Conservation (phyloP, 2,329 filamentous ascomycete species). For the Chaetothyriales sp. region DNA sequence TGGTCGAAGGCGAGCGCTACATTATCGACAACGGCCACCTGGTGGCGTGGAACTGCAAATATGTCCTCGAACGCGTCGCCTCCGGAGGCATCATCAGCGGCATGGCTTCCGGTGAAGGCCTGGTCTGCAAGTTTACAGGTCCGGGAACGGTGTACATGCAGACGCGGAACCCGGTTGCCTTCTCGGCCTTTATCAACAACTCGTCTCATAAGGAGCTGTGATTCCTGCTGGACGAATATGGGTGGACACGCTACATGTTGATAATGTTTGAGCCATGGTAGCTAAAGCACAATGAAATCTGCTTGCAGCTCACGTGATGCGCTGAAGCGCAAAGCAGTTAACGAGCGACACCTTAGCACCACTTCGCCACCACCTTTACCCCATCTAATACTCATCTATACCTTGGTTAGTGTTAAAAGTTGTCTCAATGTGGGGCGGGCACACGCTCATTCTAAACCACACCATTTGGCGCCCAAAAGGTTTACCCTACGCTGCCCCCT, state of each 20-base stretch:
- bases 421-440: no score
- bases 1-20: slow-evolving; percentile 62
- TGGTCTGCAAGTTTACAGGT: slow-evolving; percentile 86
- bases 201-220: not conserved
- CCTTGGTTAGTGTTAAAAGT: no score
- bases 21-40: slow-evolving; percentile 87
- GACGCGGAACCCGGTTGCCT: slow-evolving; percentile 66
- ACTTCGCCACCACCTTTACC: no score
- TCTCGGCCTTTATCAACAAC: slow-evolving; percentile 20
- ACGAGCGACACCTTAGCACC: no score
- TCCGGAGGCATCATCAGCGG: slow-evolving; percentile 90
- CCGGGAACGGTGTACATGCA: slow-evolving; percentile 88
- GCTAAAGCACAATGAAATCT: not conserved
- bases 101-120: slow-evolving; percentile 65
- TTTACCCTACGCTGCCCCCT: no score
- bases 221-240: no score
- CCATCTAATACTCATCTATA: no score
- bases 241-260: not conserved
- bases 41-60: slow-evolving; percentile 94
- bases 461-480: no score
- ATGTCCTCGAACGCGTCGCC: slow-evolving; percentile 75
- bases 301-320: not conserved
- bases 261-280: not conserved
- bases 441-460: no score
- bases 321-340: no score